These are phyloP conservation scores for Acidiella bohemica DNA, from an alignment of 495 filamentous ascomycete genomes.

Conservation along the genomic window DNA sequence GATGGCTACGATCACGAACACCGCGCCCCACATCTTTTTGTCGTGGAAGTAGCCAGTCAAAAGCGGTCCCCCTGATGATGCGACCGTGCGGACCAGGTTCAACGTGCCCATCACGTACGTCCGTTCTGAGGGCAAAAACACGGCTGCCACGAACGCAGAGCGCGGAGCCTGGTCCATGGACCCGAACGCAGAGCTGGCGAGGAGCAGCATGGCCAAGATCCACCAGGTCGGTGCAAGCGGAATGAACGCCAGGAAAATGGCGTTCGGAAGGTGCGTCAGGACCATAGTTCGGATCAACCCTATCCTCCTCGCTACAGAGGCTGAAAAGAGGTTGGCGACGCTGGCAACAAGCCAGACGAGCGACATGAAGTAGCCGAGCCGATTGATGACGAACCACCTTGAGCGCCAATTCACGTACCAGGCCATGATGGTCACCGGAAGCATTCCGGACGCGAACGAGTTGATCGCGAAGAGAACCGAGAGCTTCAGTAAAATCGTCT, in stretches of 20 bases:
- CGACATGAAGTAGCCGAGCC: constrained; percentile 60
- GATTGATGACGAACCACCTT: constrained; percentile 47
- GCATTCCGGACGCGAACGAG: constrained; percentile 64
- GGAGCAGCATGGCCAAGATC: constrained; percentile 48
- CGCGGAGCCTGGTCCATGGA: constrained; percentile 75
- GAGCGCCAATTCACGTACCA: constrained; percentile 11
- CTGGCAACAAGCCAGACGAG: constrained; percentile 52
- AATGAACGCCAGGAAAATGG: constrained; percentile 56
- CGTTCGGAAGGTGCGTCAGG: constrained; percentile 65
- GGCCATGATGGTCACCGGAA: constrained; percentile 33
- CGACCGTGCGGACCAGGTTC: constrained; percentile 24
- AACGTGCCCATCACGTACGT: constrained; percentile 43
- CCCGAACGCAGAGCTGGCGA: constrained; percentile 45
- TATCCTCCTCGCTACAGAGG: constrained; percentile 59
- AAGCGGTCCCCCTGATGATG: constrained; percentile 40
- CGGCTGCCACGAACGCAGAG: constrained; percentile 61
- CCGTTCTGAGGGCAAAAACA: constrained; percentile 54
- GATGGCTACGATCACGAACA: constrained; percentile 55
- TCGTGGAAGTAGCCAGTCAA: constrained; percentile 54
- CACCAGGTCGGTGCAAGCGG: constrained; percentile 44
- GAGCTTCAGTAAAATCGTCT: constrained; percentile 50
- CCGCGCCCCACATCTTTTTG: constrained; percentile 48
- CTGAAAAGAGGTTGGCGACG: constrained; percentile 54
- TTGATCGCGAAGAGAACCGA: constrained; percentile 68
- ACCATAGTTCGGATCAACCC: constrained; percentile 79